Base-by-base conservation (phyloP, 441 rosid species). In the Erodium trifolium region DNA sequence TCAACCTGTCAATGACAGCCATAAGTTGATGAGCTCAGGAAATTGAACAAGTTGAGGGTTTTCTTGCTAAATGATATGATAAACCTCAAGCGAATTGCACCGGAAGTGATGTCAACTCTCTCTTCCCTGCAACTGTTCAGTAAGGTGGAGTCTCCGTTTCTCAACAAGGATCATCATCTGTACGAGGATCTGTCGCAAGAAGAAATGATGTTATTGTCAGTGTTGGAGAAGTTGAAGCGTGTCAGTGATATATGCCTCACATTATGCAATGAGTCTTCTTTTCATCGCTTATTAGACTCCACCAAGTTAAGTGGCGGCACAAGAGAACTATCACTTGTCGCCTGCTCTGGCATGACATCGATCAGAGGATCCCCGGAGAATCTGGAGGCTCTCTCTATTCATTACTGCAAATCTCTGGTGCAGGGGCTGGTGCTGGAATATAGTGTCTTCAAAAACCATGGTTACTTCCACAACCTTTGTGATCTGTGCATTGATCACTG, bases 1-100 rank as follows among this genome's bases (percentile, higher is more conserved):
- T 79, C n/a, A 79, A 79, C 70, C 51, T 75, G n/a, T 75, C 77
- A 0, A 19, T 39, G 27, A 66, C 75, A 18, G 9, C 16, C 13
- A 31, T 63, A 59, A 0, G 0, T 2, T 7, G 4, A 4, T 4
- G 66, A 66, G 49, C 10, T 78, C 8, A n/a, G 8, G 43, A 57
- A 70, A 3, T 18, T 75, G 37, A 72, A 0, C 12, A 47, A 45
- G 3, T 41, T 68, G 59, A 31, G 2, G 67, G 29, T 60, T 57
- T 51, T 72, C 29, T 13, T 69, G 5, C 9, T 70, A 10, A 49
- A 75, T 65, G 55, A 39, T 23, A 68, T 64, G 0, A 0, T 3
- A 0, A 10, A 11, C 4, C 49, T 75, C 19, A 41, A 2, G 55
- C 0, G 1, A n/a, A 55, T 67, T 11, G 62, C 68, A 3, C 8